Evolutionary conservation across 1,284 basidiomycete genomes (phyloP).

Genomic region (Marasmius oreades): DNA sequence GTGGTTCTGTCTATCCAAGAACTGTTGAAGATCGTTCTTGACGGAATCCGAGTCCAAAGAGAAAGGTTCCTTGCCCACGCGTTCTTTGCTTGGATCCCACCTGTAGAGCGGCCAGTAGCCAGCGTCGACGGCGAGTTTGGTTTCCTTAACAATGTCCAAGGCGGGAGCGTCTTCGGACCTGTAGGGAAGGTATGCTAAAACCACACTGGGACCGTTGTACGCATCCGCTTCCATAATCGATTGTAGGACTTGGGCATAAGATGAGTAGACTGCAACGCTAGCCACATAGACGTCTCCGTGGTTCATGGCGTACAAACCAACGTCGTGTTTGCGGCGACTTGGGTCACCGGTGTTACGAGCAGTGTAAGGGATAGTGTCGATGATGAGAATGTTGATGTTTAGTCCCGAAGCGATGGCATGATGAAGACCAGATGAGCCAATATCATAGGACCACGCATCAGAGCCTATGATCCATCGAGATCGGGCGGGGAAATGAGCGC

Average conservation of each 20-base stretch:
- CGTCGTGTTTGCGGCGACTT: constrained; percentile 84
- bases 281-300: constrained; percentile 97
- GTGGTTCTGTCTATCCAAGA: constrained; percentile 96
- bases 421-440: constrained; percentile 83
- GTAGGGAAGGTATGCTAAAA: constrained; percentile 96
- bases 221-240: constrained; percentile 89
- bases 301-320: constrained; percentile 97
- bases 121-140: constrained; percentile 93
- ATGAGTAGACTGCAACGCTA: constrained; percentile 92
- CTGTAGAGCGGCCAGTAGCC: constrained; percentile 99
- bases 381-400: constrained; percentile 85
- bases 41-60: constrained; percentile 90
- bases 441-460: constrained; percentile 86
- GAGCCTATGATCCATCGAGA: constrained; percentile 89
- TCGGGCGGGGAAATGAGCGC: constrained; percentile 48
- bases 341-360: constrained; percentile 69
- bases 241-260: constrained; percentile 94
- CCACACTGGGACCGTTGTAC: constrained; percentile 87
- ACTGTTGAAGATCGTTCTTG: constrained; percentile 92
- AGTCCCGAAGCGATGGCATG: constrained; percentile 78
- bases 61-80: constrained; percentile 80
- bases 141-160: constrained; percentile 91
- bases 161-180: constrained; percentile 72
- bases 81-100: constrained; percentile 90
- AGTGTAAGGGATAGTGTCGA: constrained; percentile 91